Evolutionary conservation across 1,284 basidiomycete genomes (phyloP), one percentile per base, ranked within the genome.

Genomic region (Chondrostereum purpureum): DNA sequence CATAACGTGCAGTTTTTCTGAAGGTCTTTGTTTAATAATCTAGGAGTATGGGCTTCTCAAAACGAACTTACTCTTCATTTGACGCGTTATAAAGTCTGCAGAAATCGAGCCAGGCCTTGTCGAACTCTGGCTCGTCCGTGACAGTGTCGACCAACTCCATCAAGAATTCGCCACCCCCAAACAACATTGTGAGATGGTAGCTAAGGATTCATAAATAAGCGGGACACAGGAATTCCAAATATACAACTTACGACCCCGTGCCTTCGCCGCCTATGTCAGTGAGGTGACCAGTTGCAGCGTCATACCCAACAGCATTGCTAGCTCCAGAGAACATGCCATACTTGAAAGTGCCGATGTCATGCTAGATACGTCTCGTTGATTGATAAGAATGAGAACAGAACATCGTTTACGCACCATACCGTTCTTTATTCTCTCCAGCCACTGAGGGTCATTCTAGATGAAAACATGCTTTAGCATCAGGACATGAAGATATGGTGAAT

Each of bases 101-200:
- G 49, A 70, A 70, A 49, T 70, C 68, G 8, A 71, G 18, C 67
- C 67, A 71, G 6, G 65, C 65, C 18, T 60, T 62, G 46, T 70
- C 67, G 50, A 71, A 71, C 19, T 57, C 60, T 0, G 67, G 65
- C 39, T 65, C 66, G 42, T 68, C 66, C 0, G 57, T 65, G 31
- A 68, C 61, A 3, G 68, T 45, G 20, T 68, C 65, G 58, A 69
- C 64, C 13, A 62, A 58, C 44, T 71, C 69, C 65, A 70, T 69
- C 19, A 70, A 49, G 41, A 71, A 63, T 47, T 70, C 69, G n/a
- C 65, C 67, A 4, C 66, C 68, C n/a, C 68, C 69, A 45, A 69
- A 70, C 0, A 69, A 50, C 65, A 70, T 67, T 19, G 60, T 63
- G 14, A 70, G 52, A 47, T 68, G 62, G 43, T 69, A 68, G 1